Base-by-base conservation (phyloP, 441 rosid species). In the Raphanus hybrid region DNA sequence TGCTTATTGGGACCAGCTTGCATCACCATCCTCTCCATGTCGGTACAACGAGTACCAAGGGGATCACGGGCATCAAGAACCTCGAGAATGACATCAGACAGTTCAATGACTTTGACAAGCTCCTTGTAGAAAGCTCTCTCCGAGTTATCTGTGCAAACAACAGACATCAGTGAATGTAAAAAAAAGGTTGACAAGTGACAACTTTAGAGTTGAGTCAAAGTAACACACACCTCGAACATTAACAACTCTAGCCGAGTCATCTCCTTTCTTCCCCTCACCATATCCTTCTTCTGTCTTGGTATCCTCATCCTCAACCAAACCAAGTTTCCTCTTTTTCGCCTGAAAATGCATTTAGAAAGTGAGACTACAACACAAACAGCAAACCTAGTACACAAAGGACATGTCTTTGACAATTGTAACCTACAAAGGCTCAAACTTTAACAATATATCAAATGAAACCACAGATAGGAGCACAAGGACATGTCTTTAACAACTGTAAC, bases 21-120 rank as follows among this genome's bases (percentile, higher is more conserved):
- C 4, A 5, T 5, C 34, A 29, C 99, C 97, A 96, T 87, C 75
- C 84, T 91, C 83, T 96, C 99, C 97, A 96, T 91, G 70, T 91
- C 99, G 57, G 86, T 80, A 79, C 99, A 93, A 11, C 99, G 96
- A n/a, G 94, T 91, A 58, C 99, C 96, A 41, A 92, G 85, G 18
- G 98, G 97, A 82, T 96, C 99, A 50, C 97, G 86, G 0, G 97
- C 96, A 85, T 96, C 98, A 60, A 96, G 90, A 78, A 96, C 94
- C 86, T 96, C 99, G 84, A 96, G 60, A 77, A 93, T 91, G 78
- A 96, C 98, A 86, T 96, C 98, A 4, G 98, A 93, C 81, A 84
- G 84, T 82, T 93, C 98, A 67, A 96, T 84, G 18, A 96, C 99
- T 80, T 91, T 93, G 76, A 83, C 96, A 87, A 96, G 82, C 79